Evolutionary conservation across 441 rosid species (phyloP), one percentile per base, ranked within the genome.

Genomic region (Metrosideros polymorpha): DNA sequence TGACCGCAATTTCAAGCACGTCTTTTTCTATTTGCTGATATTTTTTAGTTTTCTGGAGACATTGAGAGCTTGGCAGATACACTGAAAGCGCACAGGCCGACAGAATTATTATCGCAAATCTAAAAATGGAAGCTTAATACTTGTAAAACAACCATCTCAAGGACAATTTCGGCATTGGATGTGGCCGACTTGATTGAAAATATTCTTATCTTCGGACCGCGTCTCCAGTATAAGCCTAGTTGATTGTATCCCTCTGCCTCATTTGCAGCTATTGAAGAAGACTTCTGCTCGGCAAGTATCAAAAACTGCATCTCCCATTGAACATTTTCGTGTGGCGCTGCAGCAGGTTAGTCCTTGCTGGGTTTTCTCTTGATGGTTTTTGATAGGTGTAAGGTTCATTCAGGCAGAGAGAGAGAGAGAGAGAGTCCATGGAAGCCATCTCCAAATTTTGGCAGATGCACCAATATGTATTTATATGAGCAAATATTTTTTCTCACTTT

Each of bases 231-330:
- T 71, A 71, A 71, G n/a, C 47, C 39, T 71, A 4, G 19, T 45
- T 45, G 6, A 56, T 42, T 86, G 85, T 91, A 91, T 91, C 54
- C 92, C 61, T 92, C 90, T 93, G 54, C 89, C 84, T 53, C 87
- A 76, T 91, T 88, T 95, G 95, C 93, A 98, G 99, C 91, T 98
- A 76, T 90, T 96, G 93, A 96, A 94, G 96, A 96, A 98, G 93
- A 95, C 93, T 85, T 94, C 98, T 79, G 97, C 97, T 87, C 89
- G 93, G 83, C 98, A 98, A 89, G 89, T 95, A 85, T 96, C 96
- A 14, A 96, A 94, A 90, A 92, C 93, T 86, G 99, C 99, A 24
- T 92, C 99, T 14, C 99, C 99, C 3, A 87, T 94, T 87, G 98
- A 94, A 90, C 95, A 91, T 90, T 94, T 96, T 87, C 94, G 95